phyloP scores from a whole-genome alignment of 192 early-diverging fungal species.

The Coemansia sp. region DNA sequence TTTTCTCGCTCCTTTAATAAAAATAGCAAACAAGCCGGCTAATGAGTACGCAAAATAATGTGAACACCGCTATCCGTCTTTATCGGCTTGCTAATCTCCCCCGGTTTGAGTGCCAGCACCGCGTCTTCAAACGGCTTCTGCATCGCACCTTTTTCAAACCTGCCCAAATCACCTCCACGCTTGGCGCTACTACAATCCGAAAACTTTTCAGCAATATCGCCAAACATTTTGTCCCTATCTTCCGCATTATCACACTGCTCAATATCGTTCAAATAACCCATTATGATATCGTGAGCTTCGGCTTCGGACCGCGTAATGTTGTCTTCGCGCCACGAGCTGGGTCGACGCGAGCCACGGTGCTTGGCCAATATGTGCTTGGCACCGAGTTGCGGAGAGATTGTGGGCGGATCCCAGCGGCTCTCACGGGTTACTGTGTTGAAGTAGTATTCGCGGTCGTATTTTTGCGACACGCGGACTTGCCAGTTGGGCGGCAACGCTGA shows the following conservation, averaged over 20 bases:
- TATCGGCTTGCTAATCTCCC: conserved; percentile 77
- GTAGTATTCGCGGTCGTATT: conserved; percentile 71
- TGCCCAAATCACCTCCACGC: conserved; percentile 82
- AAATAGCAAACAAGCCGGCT: too few relatives aligned
- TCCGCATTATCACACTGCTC: neutral
- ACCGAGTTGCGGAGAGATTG: neutral
- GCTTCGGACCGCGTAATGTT: conserved; percentile 90
- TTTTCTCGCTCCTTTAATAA: too few relatives aligned
- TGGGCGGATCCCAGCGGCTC: conserved; percentile 74
- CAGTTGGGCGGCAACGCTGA: conserved; percentile 62
- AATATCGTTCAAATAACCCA: conserved; percentile 56
- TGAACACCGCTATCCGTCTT: conserved; percentile 92
- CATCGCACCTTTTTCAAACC: conserved; percentile 88
- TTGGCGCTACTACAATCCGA: conserved; percentile 94
- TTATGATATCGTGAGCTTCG: conserved; percentile 75
- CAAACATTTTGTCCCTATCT: conserved; percentile 60
- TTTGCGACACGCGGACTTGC: conserved; percentile 68
- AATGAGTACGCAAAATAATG: conserved; percentile 81
- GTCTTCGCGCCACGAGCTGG: conserved; percentile 87
- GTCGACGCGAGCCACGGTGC: conserved; percentile 78
- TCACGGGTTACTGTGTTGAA: conserved; percentile 73
- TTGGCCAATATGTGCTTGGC: conserved; percentile 93
- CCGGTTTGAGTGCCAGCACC: conserved; percentile 79
- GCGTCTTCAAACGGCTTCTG: conserved; percentile 89
- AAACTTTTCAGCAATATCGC: conserved; percentile 69